Conservation (phyloP, 768 basidiomycete genomes). For the Serendipita indica region DNA sequence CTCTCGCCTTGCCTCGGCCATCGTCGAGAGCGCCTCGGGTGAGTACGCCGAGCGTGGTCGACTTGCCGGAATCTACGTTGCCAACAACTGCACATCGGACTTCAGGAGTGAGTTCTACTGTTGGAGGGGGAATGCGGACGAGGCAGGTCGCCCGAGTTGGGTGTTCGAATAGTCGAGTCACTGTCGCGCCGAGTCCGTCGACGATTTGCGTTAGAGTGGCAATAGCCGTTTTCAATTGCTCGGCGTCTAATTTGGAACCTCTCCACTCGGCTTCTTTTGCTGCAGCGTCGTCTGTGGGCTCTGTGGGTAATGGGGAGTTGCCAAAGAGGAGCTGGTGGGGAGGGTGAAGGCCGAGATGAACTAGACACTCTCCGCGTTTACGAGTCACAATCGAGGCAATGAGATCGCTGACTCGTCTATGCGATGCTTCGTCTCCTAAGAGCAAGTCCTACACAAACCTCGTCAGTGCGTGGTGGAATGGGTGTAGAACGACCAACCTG, state of each 20-base stretch:
- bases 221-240: constrained; percentile 37
- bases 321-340: constrained; percentile 40
- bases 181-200: constrained; percentile 72
- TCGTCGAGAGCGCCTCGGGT: constrained; percentile 84
- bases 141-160: constrained; percentile 41
- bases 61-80: constrained; percentile 69
- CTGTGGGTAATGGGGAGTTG: constrained; percentile 15
- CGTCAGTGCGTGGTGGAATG: constrained; percentile 23
- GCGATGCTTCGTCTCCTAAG: constrained; percentile 28
- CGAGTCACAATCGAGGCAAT: constrained; percentile 54
- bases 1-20: constrained; percentile 66
- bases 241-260: constrained; percentile 35
- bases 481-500: constrained; percentile 27
- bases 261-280: constrained; percentile 33
- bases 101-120: constrained; percentile 68
- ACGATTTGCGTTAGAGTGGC: constrained; percentile 33
- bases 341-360: constrained; percentile 58
- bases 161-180: constrained; percentile 38
- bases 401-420: constrained; percentile 45
- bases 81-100: constrained; percentile 93
- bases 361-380: constrained; percentile 55
- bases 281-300: constrained; percentile 31
- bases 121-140: constrained; percentile 60
- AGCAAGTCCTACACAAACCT: constrained; percentile 21
- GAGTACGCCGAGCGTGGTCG: constrained; percentile 84